These are phyloP conservation scores for Petasospora fabianii DNA, from an alignment of 1,139 yeast genomes.

Conservation along the genomic window DNA sequence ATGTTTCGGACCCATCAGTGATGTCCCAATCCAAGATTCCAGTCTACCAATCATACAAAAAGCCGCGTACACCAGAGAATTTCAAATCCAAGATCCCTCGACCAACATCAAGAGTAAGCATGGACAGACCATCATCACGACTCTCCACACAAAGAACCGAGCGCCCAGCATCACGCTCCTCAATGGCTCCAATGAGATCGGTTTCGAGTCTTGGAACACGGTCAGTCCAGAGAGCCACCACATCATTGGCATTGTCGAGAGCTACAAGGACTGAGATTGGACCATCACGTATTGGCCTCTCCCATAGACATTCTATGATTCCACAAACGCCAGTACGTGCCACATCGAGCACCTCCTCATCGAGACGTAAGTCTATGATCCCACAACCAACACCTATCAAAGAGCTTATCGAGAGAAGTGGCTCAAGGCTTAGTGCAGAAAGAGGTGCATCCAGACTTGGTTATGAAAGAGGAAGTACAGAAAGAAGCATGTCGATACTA, in stretches of 20 bases:
- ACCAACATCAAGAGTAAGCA: slow-evolving; percentile 19
- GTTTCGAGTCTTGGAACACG: slow-evolving; percentile 14
- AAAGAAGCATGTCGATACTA: slow-evolving; percentile 6
- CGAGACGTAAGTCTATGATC: slow-evolving; percentile 16
- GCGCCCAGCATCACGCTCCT: slow-evolving; percentile 13
- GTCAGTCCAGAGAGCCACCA: slow-evolving; percentile 14
- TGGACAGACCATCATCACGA: slow-evolving; percentile 14
- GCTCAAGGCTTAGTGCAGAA: slow-evolving; percentile 7
- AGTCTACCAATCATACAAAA: slow-evolving; percentile 5
- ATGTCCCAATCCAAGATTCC: slow-evolving; percentile 11
- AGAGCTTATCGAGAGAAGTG: slow-evolving; percentile 18
- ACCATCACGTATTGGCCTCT: slow-evolving; percentile 12
- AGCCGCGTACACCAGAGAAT: slow-evolving; percentile 9
- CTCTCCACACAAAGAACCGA: slow-evolving; percentile 1
- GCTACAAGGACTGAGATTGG: slow-evolving; percentile 10
- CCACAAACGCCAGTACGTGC: slow-evolving; percentile 22
- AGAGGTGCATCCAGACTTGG: slow-evolving; percentile 8
- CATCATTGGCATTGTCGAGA: slow-evolving; percentile 19
- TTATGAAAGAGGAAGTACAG: slow-evolving; percentile 1
- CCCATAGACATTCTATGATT: slow-evolving; percentile 21
- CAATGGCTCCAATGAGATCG: slow-evolving; percentile 8
- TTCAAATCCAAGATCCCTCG: slow-evolving; percentile 22
- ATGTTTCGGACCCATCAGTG: slow-evolving; percentile 6
- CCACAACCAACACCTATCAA: slow-evolving; percentile 26
- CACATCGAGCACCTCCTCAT: not conserved